Base-by-base conservation (phyloP, 495 filamentous ascomycete genomes). In the Neurospora tetrasperma region DNA sequence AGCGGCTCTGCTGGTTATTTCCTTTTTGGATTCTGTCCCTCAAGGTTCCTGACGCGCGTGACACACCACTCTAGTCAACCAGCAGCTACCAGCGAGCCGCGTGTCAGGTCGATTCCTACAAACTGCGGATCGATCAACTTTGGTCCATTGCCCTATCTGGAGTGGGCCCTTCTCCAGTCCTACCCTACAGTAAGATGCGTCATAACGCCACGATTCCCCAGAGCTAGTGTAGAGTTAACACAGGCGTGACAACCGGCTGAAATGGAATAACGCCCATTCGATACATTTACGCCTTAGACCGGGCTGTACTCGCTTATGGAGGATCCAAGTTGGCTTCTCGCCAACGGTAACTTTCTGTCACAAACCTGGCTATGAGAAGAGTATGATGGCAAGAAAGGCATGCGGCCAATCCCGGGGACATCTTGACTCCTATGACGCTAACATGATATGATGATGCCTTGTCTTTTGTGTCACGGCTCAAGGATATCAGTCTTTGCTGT, bases 91-190 rank as follows among this genome's bases (percentile, higher is more conserved):
- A 48, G 72, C 41, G 23, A 71, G 71, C 75, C 73, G 77, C 75
- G 71, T 75, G 74, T 75, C 77, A 80, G 16, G 74, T 69, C 77
- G 74, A 74, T 69, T 62, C 18, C 66, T 48, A 44, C 69, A 10
- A 41, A 44, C 70, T 73, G 76, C 77, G 73, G 46, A 70, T 71
- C 42, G 73, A 74, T 75, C 73, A 42, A 44, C 70, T 23, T 41
- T 43, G 69, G 42, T 46, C 23, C 23, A 23, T 23, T 42, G 41
- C 69, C 69, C 72, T 71, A 73, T 72, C 46, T 68, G 27, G 23
- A 44, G 48, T 43, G 62, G 48, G 16, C 54, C 69, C 44, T 73
- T 39, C 38, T 42, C 71, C 54, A 76, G 68, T 70, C 42, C 62
- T 40, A 71, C 70, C 71, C 44, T 48, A 71, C 8, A 40, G 20